Evolutionary conservation across 805 yeast species (phyloP).

Genomic region (Saturnispora serradocipensis): DNA sequence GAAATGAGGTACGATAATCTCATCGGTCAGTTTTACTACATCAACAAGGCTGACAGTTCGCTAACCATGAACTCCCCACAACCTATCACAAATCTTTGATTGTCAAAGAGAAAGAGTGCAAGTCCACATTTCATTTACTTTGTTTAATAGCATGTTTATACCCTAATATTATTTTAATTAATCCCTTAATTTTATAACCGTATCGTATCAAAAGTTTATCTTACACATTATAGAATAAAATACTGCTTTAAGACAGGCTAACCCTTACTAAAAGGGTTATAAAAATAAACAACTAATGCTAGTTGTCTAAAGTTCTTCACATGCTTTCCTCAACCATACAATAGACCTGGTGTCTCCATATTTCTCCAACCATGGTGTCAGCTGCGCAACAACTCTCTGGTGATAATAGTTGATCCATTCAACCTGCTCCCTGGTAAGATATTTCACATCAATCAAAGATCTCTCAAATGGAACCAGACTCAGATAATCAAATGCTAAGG

Average conservation of each 20-base stretch:
- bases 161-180: not conserved
- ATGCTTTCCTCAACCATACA: conserved; percentile 66
- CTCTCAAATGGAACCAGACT: conserved; percentile 81
- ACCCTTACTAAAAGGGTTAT: too few relatives aligned
- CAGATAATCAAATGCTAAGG: conserved; percentile 66
- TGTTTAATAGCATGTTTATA: not conserved
- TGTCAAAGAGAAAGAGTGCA: not conserved
- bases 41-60: conserved; percentile 27
- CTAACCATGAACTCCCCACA: conserved; percentile 38
- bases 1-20: conserved; percentile 30
- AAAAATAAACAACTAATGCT: too few relatives aligned
- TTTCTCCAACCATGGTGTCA: conserved; percentile 43
- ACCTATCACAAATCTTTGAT: conserved; percentile 26
- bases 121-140: not conserved
- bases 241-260: too few relatives aligned
- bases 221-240: too few relatives aligned
- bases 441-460: conserved; percentile 51
- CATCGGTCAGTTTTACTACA: conserved; percentile 33
- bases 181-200: not conserved
- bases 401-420: conserved; percentile 66
- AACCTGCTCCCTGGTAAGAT: conserved; percentile 55
- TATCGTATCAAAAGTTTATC: not conserved
- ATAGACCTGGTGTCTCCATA: conserved; percentile 49
- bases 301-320: conserved; percentile 21
- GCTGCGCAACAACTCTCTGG: conserved; percentile 40